Base-by-base conservation (phyloP, 176 grass and related monocot species). In the Oryza longistaminata region DNA sequence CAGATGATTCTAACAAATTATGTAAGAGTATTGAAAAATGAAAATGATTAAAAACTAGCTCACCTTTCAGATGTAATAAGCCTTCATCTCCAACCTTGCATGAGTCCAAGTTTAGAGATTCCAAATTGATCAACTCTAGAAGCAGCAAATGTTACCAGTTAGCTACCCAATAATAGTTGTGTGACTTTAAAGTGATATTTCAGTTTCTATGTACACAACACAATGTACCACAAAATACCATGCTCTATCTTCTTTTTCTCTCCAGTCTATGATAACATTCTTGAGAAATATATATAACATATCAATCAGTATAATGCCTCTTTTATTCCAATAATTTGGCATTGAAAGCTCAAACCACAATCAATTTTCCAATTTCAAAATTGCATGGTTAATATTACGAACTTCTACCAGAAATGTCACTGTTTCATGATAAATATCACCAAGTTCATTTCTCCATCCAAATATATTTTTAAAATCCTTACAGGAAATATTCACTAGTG, bases 31-130 rank as follows among this genome's bases (percentile, higher is more conserved):
- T 48, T 0, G 66, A 78, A 39, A 67, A 33, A 39, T 0, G 66
- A 78, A 39, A 67, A 6, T 55, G 25, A 11, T 53, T 11, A 53
- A 67, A 76, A 64, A 81, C 49, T 34, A 78, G 48, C 68, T 87
- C 74, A 94, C 96, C 89, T 85, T 94, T 98, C 67, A 98, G 78
- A 74, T 95, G 83, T 68, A 85, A 52, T 75, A 98, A 73, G 55
- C 96, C 96, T 86, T 92, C 83, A 74, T 92, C 93, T n/a, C 89
- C 85, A 81, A 95, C 81, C 83, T 90, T 98, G 88, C 96, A 98
- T 52, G 96, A 95, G 87, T 98, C 96, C 81, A 98, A 92, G 77
- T 95, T 95, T 31, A 98, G 78, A 81, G 85, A 95, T 81, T 98
- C 96, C 86, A 98, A 89, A 89, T 84, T 94, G 17, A 86, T 89